Evolutionary conservation across 2,329 filamentous ascomycete genomes (phyloP).

Genomic region (Pseudogymnoascus sp.): DNA sequence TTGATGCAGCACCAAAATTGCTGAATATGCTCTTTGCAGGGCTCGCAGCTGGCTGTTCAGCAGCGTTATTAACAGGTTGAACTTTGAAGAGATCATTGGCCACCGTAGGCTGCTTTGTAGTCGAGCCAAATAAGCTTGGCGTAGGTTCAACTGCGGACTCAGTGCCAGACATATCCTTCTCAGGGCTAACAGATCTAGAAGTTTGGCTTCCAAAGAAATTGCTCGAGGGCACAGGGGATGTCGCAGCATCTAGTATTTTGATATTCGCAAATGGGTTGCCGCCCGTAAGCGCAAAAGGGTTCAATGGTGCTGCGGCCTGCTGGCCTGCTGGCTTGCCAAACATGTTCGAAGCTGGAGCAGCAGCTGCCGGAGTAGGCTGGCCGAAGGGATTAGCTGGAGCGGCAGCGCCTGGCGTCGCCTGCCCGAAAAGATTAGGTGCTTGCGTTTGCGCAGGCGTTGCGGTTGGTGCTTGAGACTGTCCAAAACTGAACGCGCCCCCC

Average conservation of each 20-base stretch:
- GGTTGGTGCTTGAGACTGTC: background rate
- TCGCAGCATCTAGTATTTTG: background rate
- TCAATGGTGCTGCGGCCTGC: background rate
- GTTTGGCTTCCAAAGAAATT: constrained; percentile 1
- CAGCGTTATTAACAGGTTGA: background rate
- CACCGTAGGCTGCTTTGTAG: background rate
- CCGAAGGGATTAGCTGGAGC: background rate
- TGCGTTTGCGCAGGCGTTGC: background rate
- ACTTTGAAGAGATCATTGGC: background rate
- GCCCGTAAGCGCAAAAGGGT: background rate
- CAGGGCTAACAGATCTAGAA: constrained; percentile 6
- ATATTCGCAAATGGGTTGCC: background rate
- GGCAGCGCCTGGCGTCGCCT: background rate
- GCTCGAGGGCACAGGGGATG: background rate
- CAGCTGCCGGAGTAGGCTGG: background rate
- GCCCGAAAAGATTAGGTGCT: background rate
- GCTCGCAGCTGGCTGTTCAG: background rate
- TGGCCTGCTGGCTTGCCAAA: constrained; percentile 6
- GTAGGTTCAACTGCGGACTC: background rate
- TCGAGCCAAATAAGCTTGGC: background rate
- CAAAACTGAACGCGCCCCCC: background rate
- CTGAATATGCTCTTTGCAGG: constrained; percentile 2
- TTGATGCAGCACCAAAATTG: background rate
- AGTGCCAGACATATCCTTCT: constrained; percentile 1
- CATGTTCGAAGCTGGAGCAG: background rate